Evolutionary conservation across 2,329 filamentous ascomycete genomes (phyloP), one percentile per base, ranked within the genome.

Genomic region (Trichoderma sp.): DNA sequence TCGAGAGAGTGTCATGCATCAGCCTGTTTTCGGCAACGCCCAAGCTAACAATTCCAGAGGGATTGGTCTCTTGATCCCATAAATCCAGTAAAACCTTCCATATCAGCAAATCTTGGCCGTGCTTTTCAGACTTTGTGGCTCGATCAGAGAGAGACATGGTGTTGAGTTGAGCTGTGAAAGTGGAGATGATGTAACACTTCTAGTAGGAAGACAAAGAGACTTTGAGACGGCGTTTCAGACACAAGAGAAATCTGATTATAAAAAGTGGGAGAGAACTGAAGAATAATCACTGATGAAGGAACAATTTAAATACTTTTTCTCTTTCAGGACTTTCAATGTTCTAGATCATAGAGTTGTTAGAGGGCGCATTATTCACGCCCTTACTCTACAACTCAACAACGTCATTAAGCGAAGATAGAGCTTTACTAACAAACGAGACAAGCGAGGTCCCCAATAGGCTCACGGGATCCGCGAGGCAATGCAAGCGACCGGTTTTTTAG

Each of bases 1-100:
- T 79, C 2, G 84, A 79, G 3, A 89, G 82, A 4, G 82, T 79
- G 24, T 84, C 79, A 73, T 89, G 87, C 87, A 89, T 88, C 50
- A 89, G 83, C 0, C 81, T 80, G 77, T 89, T 89, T 79, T 89
- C 88, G 6, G 88, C 88, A 1, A 89, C 82, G 0, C 88, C 88
- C 0, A 89, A 81, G 73, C 85, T 88, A 35, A 89, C 81, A 75
- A 85, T 88, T n/a, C 88, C 88, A 9, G 80, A 77, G 0, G 85
- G 83, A 64, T 87, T 87, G 2, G 80, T 78, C 3, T 79, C 69
- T 0, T 85, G 83, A 72, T 87, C 78, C 83, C 85, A 89, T 4
- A 85, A 79, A 74, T 89, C 82, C 8, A 81, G 79, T 31, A 88
- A 79, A 60, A 89, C 83, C 14, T 87, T 83, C 85, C 86, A 88